Evolutionary conservation across 306 rosid species (phyloP), one percentile per base, ranked within the genome.

Genomic region (Trifolium repens): DNA sequence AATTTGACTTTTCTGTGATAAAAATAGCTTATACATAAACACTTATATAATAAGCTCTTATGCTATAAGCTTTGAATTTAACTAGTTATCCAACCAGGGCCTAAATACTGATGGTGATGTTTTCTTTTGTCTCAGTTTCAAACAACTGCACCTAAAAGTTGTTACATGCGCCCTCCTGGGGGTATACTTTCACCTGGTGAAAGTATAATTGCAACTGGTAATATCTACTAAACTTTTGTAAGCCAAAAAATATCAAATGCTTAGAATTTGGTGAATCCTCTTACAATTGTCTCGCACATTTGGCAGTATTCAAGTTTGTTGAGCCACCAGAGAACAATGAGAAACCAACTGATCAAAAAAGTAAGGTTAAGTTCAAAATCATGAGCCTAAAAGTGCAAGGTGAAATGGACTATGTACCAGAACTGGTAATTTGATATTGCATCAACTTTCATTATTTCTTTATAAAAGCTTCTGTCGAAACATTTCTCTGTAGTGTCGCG

Each of bases 71-170:
- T 5, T 12, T 44, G 8, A 44, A 1, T 12, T 44, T 12, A 44
- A 12, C 15, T 44, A 43, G 11, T 43, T 43, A 43, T 43, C 49
- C 13, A 11, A 43, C 2, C 5, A 10, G 5, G 2, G 16, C 7
- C 72, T 32, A 54, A 78, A 50, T 76, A 61, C 72, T 64, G 37
- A 80, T 40, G 34, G 43, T 75, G 67, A 69, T 71, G 2, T 72
- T 14, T 84, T 80, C 70, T 75, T 75, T 58, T 74, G 78, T 84
- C 78, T 62, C 67, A 94, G 98, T 94, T 94, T 79, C 98, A 94
- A 91, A 94, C 98, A 64, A 94, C 98, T 60, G 98, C 98, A 19
- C 98, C 98, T 39, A 93, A 93, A 88, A 94, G 98, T 74, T 94
- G 98, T 72, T 94, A 88, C 84, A 94, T 94, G 98, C 96, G 97